These are phyloP conservation scores for Naganishia onofrii DNA, from an alignment of 768 basidiomycete species.

Conservation along the genomic window DNA sequence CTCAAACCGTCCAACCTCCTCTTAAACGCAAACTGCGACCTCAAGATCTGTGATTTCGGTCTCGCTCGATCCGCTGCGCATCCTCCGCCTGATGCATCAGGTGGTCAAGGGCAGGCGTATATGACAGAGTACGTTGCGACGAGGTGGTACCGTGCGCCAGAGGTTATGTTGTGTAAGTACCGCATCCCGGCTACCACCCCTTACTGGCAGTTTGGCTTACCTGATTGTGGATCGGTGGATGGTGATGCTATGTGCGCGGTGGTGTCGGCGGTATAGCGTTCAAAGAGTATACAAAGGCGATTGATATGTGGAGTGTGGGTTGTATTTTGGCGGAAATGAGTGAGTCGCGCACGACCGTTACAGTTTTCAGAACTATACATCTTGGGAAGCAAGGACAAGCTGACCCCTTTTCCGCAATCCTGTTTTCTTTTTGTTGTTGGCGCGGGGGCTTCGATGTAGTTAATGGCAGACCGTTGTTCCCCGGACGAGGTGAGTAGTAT, in stretches of 20 bases:
- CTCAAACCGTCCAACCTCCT: slow-evolving; percentile 55
- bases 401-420: slow-evolving; percentile 66
- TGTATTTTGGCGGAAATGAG: slow-evolving; percentile 49
- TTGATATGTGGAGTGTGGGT: slow-evolving; percentile 55
- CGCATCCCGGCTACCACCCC: too few relatives aligned
- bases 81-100: slow-evolving; percentile 36
- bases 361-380: too few relatives aligned
- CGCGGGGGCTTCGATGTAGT: too few relatives aligned
- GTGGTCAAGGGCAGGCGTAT: slow-evolving; percentile 63
- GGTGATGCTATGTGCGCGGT: background rate
- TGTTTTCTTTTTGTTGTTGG: slow-evolving; percentile 60
- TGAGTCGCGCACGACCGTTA: too few relatives aligned
- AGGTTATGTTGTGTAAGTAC: slow-evolving; percentile 56
- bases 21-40: slow-evolving; percentile 55
- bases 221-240: too few relatives aligned
- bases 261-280: slow-evolving; percentile 37
- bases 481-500: slow-evolving; percentile 81
- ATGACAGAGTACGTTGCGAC: slow-evolving; percentile 92
- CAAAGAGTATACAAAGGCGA: slow-evolving; percentile 57
- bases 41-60: slow-evolving; percentile 77
- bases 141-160: slow-evolving; percentile 63
- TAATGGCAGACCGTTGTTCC: slow-evolving; percentile 90
- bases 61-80: slow-evolving; percentile 62
- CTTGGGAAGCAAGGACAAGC: background rate
- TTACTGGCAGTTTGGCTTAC: too few relatives aligned